phyloP scores from a whole-genome alignment of 768 basidiomycete genomes.

The Suillus hirtellus region DNA sequence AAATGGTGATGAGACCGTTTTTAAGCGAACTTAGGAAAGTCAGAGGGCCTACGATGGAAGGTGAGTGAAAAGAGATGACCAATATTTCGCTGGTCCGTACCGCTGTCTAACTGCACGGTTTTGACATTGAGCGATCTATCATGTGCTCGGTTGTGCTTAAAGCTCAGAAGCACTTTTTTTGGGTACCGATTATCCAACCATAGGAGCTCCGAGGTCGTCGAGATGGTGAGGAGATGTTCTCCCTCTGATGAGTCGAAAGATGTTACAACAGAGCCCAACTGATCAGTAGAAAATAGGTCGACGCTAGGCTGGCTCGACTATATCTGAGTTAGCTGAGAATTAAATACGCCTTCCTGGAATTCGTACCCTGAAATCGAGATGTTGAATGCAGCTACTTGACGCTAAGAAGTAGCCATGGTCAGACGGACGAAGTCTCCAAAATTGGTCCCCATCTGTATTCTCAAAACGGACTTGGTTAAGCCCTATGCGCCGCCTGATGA shows the following conservation, averaged over 20 bases:
- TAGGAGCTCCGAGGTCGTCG: constrained; percentile 60
- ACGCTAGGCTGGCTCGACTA: constrained; percentile 32
- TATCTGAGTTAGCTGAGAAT: constrained; percentile 11
- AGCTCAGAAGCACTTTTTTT: constrained; percentile 57
- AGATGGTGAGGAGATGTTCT: constrained; percentile 51
- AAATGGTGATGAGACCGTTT: constrained; percentile 60
- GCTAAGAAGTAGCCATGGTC: constrained; percentile 45
- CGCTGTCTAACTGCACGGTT: constrained; percentile 37
- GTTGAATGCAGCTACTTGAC: constrained; percentile 43
- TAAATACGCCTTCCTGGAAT: constrained; percentile 3
- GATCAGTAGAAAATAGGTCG: constrained; percentile 38
- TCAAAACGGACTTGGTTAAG: constrained; percentile 8
- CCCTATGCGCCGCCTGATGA: constrained; percentile 24
- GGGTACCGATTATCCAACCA: constrained; percentile 71
- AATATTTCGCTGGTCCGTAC: constrained; percentile 23
- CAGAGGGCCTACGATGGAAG: constrained; percentile 41
- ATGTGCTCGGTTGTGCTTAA: constrained; percentile 57
- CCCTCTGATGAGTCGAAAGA: constrained; percentile 47
- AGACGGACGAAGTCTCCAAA: constrained; percentile 55
- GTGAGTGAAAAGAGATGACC: constrained; percentile 5
- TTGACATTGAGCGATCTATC: constrained; percentile 57
- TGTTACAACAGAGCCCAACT: constrained; percentile 46
- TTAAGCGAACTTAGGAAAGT: constrained; percentile 62
- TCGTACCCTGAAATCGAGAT: constrained; percentile 61
- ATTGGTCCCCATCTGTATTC: constrained; percentile 29